Evolutionary conservation across 768 basidiomycete species (phyloP), one percentile per base, ranked within the genome.

Genomic region (Sporobolomyces phaffii): DNA sequence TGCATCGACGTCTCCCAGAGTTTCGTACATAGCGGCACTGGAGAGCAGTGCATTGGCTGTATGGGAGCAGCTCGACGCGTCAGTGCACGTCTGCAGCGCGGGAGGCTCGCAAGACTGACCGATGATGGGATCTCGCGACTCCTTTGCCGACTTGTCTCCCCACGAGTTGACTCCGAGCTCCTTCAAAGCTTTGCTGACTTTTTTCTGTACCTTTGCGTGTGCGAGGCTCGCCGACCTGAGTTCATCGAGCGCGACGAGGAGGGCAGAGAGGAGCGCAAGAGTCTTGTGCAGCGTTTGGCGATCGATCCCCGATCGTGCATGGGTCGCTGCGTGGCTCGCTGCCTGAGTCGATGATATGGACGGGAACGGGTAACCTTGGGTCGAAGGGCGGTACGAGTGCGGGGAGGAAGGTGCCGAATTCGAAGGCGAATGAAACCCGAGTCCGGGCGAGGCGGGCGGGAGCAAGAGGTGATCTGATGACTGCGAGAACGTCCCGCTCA

Each of bases 231-330:
- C 24, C 1, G 62, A 51, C 18, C 70, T 34, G n/a, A 68, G 40
- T 6, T 72, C 70, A 44, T 74, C 73, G 24, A 74, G 53, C 13
- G 68, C 65, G 45, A 70, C 73, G 29, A 74, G 63, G 22, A 74
- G 31, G 4, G 47, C 41, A 2, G 54, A 51, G 22, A 74, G 49
- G 3, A 34, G 13, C 2, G 49, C 28, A 26, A 74, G 62, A 5
- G 68, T 40, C 36, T 63, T 62, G 56, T 74, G 73, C 9, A 74
- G 60, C 29, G 56, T 62, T 10, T 36, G 24, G 14, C 73, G 67
- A 15, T 74, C 73, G 33, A 74, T 28, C 10, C 50, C 40, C n/a
- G 18, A 31, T 33, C 18, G 29, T 18, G n/a, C n/a, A n/a, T n/a
- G n/a, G n/a, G n/a, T n/a, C n/a, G n/a, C n/a, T n/a, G n/a, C n/a